Evolutionary conservation across 2,329 filamentous ascomycete species (phyloP), one percentile per base, ranked within the genome.

Genomic region (Xylariaceae sp.): DNA sequence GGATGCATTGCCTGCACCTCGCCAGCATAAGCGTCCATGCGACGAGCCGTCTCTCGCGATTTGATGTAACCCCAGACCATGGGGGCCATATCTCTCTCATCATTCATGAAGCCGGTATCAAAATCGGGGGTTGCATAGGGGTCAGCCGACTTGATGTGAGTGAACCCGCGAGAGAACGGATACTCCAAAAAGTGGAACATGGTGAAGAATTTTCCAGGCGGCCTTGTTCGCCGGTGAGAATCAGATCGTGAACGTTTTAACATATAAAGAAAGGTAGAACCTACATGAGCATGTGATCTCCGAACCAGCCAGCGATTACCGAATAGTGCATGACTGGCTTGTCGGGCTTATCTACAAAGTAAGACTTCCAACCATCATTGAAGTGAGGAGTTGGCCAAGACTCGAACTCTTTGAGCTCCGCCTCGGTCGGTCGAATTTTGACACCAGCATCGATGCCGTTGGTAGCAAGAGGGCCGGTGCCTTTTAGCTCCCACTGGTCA

Each of bases 291-390:
- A 82, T 83, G 62, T 83, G 81, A 67, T 84, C 81, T 24, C 81
- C 81, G 26, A 83, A 83, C 78, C 78, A 83, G 58, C 86, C 86
- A 13, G 87, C 77, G 65, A 92, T 91, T 50, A 92, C 83, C 1
- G 81, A 87, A 73, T 92, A 92, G 68, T 92, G 89, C 89, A 92
- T 92, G 36, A 92, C 88, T 0, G 89, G 89, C 79, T 92, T 92
- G 72, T 92, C 88, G 1, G 88, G 88, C 76, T 92, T 92, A 68
- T 92, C 74, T 76, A 91, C 88, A 73, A 92, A 93, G 75, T 93
- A 92, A 48, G 82, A 86, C 64, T 92, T 84, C 88, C 88, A 93
- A 2, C 88, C 88, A 6, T 82, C 80, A 39, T 80, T 81, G 76
- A 93, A 93, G 47, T 91, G 85, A 9, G 84, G 83, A 41, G 84